Conservation (phyloP, 495 filamentous ascomycete species). For the Parmelia sp. region DNA sequence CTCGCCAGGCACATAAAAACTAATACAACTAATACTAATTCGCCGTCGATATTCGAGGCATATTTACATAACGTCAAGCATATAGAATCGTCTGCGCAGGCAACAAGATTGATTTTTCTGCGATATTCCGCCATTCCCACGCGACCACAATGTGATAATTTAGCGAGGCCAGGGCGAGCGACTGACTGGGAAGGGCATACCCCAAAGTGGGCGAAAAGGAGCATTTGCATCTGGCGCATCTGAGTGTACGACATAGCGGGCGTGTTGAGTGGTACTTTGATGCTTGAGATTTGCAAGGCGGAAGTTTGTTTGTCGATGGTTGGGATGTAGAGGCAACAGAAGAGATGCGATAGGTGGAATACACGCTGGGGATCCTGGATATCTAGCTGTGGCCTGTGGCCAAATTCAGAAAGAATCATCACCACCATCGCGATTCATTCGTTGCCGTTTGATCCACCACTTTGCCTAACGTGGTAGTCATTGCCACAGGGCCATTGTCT, state of each 20-base stretch:
- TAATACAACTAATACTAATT: slow-evolving; percentile 7
- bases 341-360: neutral
- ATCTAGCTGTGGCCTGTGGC: neutral
- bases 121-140: neutral
- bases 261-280: neutral
- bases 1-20: neutral
- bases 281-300: neutral
- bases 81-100: neutral
- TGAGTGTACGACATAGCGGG: neutral
- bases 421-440: neutral
- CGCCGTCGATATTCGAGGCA: neutral
- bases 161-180: neutral
- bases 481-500: neutral
- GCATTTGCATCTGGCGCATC: neutral
- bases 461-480: neutral
- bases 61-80: neutral
- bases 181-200: neutral
- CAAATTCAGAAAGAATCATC: neutral
- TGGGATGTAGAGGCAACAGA: neutral
- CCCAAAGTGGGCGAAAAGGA: neutral
- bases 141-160: neutral
- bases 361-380: neutral
- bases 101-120: neutral
- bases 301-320: neutral
- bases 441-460: neutral